Evolutionary conservation across 2,329 filamentous ascomycete species (phyloP).

Genomic region (Pseudopyrenochaeta lycopersici): DNA sequence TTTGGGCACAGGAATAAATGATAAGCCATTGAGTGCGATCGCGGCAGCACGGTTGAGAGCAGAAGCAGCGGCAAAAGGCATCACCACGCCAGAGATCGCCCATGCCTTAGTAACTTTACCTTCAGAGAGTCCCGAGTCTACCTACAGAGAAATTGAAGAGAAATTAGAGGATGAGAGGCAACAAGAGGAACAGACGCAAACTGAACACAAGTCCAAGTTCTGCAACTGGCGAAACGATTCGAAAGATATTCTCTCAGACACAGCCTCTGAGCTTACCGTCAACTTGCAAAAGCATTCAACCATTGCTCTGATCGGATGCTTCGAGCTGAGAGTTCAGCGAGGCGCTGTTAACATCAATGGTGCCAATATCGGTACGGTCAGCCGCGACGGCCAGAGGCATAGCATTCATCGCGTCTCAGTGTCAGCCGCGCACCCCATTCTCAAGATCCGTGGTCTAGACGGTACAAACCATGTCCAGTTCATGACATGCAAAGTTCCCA

Average conservation of each 20-base stretch:
- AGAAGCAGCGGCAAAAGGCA: conserved; percentile 23
- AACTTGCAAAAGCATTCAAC: conserved; percentile 44
- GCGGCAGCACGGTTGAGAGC: conserved; percentile 43
- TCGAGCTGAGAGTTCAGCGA: conserved; percentile 67
- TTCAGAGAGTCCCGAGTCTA: conserved; percentile 13
- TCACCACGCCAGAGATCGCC: conserved; percentile 14
- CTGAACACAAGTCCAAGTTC: conserved; percentile 35
- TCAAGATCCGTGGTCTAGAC: conserved; percentile 67
- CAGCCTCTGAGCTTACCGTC: conserved; percentile 34
- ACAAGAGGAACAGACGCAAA: conserved; percentile 6
- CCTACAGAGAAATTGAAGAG: conserved; percentile 9
- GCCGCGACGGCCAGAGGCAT: conserved; percentile 22
- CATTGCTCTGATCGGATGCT: conserved; percentile 67
- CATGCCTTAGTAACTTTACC: conserved; percentile 25
- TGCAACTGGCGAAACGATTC: conserved; percentile 41
- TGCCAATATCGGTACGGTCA: conserved; percentile 64
- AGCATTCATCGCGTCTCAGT: conserved; percentile 66
- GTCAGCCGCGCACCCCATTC: conserved; percentile 74
- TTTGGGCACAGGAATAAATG: conserved; percentile 5
- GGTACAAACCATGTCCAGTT: conserved; percentile 62
- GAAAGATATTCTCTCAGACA: conserved; percentile 33
- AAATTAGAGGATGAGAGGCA: conserved; percentile 30
- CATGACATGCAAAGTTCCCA: conserved; percentile 55
- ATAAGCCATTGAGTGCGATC: conserved; percentile 43
- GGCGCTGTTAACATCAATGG: conserved; percentile 74